Base-by-base conservation (phyloP, 768 basidiomycete genomes). In the Leccinum longicurvipes region DNA sequence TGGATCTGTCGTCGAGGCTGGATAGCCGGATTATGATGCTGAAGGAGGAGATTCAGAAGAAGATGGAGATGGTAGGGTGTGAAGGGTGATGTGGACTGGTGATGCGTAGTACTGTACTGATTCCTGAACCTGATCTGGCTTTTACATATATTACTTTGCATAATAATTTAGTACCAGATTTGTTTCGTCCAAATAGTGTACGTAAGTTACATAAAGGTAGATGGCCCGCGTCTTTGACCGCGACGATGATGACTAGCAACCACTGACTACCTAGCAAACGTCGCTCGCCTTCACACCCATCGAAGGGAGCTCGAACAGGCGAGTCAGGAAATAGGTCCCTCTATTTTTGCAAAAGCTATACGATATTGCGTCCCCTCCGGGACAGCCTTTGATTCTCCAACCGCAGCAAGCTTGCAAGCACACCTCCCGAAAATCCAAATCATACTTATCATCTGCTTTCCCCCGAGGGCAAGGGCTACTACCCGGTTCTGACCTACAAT, bases 341-440 rank as follows among this genome's bases (percentile, higher is more conserved):
- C 88, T 89, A 0, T 96, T 96, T 68, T 79, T 97, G 15, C 91
- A 93, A 73, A 97, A 96, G 73, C 80, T 98, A 34, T 94, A 87
- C 73, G 88, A 88, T n/a, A n/a, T n/a, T n/a, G n/a, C n/a, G n/a
- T n/a, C n/a, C n/a, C n/a, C n/a, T n/a, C n/a, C n/a, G n/a, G n/a
- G n/a, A n/a, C n/a, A n/a, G n/a, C n/a, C n/a, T n/a, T n/a, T n/a
- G n/a, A n/a, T n/a, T n/a, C n/a, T n/a, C n/a, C n/a, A n/a, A n/a
- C n/a, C n/a, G n/a, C n/a, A n/a, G n/a, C n/a, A n/a, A n/a, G n/a
- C n/a, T n/a, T n/a, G n/a, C n/a, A n/a, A n/a, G n/a, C n/a, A n/a
- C n/a, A n/a, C n/a, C n/a, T n/a, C n/a, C n/a, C n/a, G n/a, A n/a
- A n/a, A n/a, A n/a, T n/a, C n/a, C n/a, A n/a, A n/a, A n/a, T n/a